Evolutionary conservation across 495 filamentous ascomycete genomes (phyloP).

Genomic region (Stereocaulon alpinum): DNA sequence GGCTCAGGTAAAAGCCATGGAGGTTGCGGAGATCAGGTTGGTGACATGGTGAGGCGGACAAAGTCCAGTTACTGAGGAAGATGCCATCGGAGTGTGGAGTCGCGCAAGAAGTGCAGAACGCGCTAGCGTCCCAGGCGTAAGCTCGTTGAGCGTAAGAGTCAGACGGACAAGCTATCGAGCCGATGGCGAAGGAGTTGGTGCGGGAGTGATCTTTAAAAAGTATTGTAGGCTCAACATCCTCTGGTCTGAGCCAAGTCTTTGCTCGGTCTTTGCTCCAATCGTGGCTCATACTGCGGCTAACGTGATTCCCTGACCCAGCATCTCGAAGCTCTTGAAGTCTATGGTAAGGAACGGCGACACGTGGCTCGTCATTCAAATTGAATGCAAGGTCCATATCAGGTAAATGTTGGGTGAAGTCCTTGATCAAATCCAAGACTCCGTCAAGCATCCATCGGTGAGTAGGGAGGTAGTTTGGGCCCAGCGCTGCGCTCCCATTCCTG

Average conservation of each 20-base stretch:
- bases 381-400: conserved; percentile 75
- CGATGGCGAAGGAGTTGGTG: conserved; percentile 35
- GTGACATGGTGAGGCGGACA: conserved; percentile 60
- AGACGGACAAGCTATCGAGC: conserved; percentile 45
- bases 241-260: conserved; percentile 34
- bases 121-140: conserved; percentile 39
- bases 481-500: conserved; percentile 34
- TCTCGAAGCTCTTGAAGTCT: conserved; percentile 35
- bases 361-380: conserved; percentile 69
- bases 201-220: conserved; percentile 42
- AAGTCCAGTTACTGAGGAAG: conserved; percentile 54
- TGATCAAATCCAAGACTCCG: conserved; percentile 53
- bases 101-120: conserved; percentile 52
- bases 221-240: conserved; percentile 34
- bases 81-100: conserved; percentile 57
- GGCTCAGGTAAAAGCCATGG: conserved; percentile 59
- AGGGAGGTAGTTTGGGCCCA: conserved; percentile 38
- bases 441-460: conserved; percentile 48
- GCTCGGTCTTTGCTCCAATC: conserved; percentile 32
- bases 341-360: conserved; percentile 61
- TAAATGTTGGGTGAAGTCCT: conserved; percentile 56
- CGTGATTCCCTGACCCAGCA: conserved; percentile 25
- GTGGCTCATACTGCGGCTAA: conserved; percentile 21
- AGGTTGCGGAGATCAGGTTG: conserved; percentile 68
- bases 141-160: conserved; percentile 47